phyloP scores from a whole-genome alignment of 1,139 yeast genomes.

The Magnusiomyces paraingens region DNA sequence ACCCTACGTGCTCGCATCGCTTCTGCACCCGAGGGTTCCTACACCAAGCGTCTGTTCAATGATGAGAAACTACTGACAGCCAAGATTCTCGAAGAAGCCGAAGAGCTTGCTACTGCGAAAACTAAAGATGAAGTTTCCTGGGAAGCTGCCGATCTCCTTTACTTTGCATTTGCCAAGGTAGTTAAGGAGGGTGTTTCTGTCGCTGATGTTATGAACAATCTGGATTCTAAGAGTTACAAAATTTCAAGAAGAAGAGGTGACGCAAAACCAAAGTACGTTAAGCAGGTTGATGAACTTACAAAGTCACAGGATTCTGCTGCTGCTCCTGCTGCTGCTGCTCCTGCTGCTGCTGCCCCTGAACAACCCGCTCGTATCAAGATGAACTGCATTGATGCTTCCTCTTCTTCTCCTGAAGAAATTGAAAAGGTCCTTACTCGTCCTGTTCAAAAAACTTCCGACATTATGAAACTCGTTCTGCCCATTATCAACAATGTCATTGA shows the following conservation, averaged over 20 bases:
- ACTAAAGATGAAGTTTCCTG: constrained; percentile 72
- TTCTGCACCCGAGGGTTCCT: constrained; percentile 84
- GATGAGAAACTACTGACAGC: constrained; percentile 73
- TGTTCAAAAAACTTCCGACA: constrained; percentile 82
- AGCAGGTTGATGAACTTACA: constrained; percentile 25
- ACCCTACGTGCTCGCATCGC: constrained; percentile 45
- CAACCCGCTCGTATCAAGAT: constrained; percentile 45
- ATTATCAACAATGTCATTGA: constrained; percentile 70
- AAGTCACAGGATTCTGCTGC: constrained; percentile 14
- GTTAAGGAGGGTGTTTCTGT: constrained; percentile 74
- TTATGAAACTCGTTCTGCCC: constrained; percentile 87
- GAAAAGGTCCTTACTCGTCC: constrained; percentile 72
- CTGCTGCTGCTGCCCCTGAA: constrained; percentile 19
- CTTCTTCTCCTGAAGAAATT: constrained; percentile 42
- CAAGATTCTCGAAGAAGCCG: constrained; percentile 92
- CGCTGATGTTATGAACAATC: constrained; percentile 73
- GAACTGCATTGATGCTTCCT: constrained; percentile 51
- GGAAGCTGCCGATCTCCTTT: constrained; percentile 95
- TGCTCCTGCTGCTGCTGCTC: constrained; percentile 13
- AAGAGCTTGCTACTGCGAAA: constrained; percentile 83
- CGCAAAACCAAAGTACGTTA: constrained; percentile 72
- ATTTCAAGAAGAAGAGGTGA: constrained; percentile 94
- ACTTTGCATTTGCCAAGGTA: constrained; percentile 85
- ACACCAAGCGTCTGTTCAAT: constrained; percentile 78
- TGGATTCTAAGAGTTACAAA: constrained; percentile 75